Evolutionary conservation across 2,329 filamentous ascomycete genomes (phyloP), one percentile per base, ranked within the genome.

Genomic region (Talaromyces pinophilus): DNA sequence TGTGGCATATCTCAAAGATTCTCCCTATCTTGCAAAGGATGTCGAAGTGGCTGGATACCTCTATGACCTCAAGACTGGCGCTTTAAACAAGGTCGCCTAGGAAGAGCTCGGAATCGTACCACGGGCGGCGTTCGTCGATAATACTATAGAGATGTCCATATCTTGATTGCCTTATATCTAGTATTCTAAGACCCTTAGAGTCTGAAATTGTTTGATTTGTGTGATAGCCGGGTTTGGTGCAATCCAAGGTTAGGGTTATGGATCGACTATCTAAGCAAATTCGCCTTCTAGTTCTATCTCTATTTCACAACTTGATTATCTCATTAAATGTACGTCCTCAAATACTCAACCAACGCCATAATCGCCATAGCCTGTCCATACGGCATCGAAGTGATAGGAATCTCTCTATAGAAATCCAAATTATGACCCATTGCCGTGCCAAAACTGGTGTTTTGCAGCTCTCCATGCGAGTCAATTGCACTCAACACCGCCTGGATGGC

Each of bases 311-410:
- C 11, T 38, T 22, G 10, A 15, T 50, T 19, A 50, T 13, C 5
- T 22, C 19, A 22, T 68, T 78, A 85, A 44, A 85, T 78, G 68
- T 85, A 90, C 38, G 83, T 84, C 59, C 90, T 83, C 76, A 91
- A 74, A 71, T 90, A 91, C 78, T 94, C 91, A 0, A 90, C 90
- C 69, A 93, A 76, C 0, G 90, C 88, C 88, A 93, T 92, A 69
- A 93, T 92, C 0, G 90, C 91, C 91, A 93, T 93, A 0, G 90
- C 90, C 76, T 93, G 91, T 0, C 91, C 91, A 72, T 93, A 93
- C 6, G 91, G 91, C 91, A 93, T 94, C 71, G 88, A 90, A 2
- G 91, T 94, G 68, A 89, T 79, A 1, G 88, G 84, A 66, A 94
- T 93, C 69, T 91, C 86, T 77, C 90, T 89, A 74, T 94, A 93